A percentile compares a stretch with the other conserved stretches of the same genome.
Conservation (phyloP, 1,284 basidiomycete genomes). For the Lignosus rhinocerotis region DNA sequence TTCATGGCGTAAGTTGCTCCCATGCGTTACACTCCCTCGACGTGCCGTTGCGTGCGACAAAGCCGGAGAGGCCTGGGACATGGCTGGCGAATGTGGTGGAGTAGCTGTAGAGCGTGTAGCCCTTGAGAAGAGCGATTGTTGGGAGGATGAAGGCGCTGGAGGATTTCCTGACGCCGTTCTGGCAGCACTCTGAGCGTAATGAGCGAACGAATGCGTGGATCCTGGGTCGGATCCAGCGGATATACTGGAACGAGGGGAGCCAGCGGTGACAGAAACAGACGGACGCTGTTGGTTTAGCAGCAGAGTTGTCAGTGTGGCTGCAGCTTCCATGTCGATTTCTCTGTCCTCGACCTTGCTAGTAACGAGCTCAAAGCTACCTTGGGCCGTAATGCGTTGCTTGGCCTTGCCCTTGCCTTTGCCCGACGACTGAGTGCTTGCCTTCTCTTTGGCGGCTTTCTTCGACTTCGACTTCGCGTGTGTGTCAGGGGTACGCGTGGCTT, state of each 20-base stretch:
- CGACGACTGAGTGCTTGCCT: slow-evolving; percentile 40
- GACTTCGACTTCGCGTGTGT: slow-evolving; percentile 34
- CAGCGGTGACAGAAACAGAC: slow-evolving; percentile 53
- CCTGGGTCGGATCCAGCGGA: slow-evolving; percentile 53
- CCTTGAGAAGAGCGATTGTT: slow-evolving; percentile 32
- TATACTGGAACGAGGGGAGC: slow-evolving; percentile 68
- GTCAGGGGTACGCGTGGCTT: slow-evolving; percentile 29
- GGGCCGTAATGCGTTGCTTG: slow-evolving; percentile 28
- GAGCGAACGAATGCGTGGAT: slow-evolving; percentile 56
- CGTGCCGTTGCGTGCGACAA: slow-evolving; percentile 17
- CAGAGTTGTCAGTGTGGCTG: slow-evolving; percentile 68
- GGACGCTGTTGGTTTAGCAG: slow-evolving; percentile 65
- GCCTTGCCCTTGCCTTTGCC: slow-evolving; percentile 48
- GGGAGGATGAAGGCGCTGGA: slow-evolving; percentile 32
- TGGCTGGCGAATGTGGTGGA: slow-evolving; percentile 26
- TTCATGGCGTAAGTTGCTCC: slow-evolving; percentile 24
- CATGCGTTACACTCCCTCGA: slow-evolving; percentile 23
- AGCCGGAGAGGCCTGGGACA: slow-evolving; percentile 19
- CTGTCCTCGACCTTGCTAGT: slow-evolving; percentile 36
- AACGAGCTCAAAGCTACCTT: slow-evolving; percentile 17
- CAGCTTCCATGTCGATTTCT: slow-evolving; percentile 79
- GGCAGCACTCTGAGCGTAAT: slow-evolving; percentile 65
- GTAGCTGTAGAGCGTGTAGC: slow-evolving; percentile 34
- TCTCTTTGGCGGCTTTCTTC: slow-evolving; percentile 35
- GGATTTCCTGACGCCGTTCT: slow-evolving; percentile 40